Percentiles rank a stretch among this genome's conserved stretches.
phyloP scores from a whole-genome alignment of 2,329 filamentous ascomycete genomes.

The Ploettnerulaceae sp. region DNA sequence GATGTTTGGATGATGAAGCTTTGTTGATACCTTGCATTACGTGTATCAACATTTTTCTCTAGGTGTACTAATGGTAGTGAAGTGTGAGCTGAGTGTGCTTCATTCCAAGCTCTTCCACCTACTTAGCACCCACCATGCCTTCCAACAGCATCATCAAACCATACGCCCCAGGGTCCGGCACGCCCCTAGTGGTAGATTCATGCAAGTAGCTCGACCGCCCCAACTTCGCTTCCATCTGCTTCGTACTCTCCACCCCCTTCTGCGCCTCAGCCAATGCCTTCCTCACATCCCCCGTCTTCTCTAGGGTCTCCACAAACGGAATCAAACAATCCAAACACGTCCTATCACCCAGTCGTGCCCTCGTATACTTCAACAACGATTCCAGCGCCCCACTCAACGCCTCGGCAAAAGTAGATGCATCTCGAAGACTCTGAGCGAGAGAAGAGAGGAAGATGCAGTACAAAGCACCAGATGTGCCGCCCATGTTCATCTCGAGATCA shows the following conservation, averaged over 20 bases:
- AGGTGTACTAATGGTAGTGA: too few relatives aligned
- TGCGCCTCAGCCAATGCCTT: constrained; percentile 44
- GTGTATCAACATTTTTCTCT: too few relatives aligned
- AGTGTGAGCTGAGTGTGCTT: too few relatives aligned
- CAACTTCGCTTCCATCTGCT: constrained; percentile 49
- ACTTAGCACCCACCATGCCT: constrained; percentile 19
- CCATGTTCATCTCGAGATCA: constrained; percentile 32
- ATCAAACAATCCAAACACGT: constrained; percentile 34
- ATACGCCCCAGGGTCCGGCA: constrained; percentile 52
- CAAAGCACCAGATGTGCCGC: constrained; percentile 33
- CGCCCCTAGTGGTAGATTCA: constrained; percentile 42
- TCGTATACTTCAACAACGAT: constrained; percentile 28
- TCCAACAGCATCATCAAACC: constrained; percentile 39
- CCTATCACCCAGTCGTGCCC: constrained; percentile 31
- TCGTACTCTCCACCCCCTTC: constrained; percentile 45
- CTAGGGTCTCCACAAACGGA: constrained; percentile 31
- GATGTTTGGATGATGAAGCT: too few relatives aligned
- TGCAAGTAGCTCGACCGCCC: constrained; percentile 51
- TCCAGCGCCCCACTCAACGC: constrained; percentile 23
- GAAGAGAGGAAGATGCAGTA: constrained; percentile 33
- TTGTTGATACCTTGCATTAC: too few relatives aligned
- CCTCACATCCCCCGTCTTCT: constrained; percentile 39
- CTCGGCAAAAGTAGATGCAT: constrained; percentile 13
- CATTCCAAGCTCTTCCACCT: too few relatives aligned
- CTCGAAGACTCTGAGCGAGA: constrained; percentile 19